Evolutionary conservation across 495 filamentous ascomycete genomes (phyloP).

Genomic region (Aeminium ludgeri): DNA sequence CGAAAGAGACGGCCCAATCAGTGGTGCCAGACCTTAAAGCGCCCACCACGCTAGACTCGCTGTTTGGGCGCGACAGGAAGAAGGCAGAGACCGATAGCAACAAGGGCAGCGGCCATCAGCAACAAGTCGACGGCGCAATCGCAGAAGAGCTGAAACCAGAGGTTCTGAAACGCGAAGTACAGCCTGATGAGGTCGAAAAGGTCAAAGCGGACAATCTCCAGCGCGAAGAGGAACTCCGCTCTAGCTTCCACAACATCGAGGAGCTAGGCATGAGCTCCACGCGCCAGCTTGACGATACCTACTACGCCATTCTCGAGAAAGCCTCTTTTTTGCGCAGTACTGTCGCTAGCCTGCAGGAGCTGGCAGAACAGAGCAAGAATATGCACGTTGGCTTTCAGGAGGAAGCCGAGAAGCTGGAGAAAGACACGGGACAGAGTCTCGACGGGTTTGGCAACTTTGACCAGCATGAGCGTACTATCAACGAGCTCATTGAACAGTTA

Average conservation of each 20-base stretch:
- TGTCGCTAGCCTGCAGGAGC: constrained; percentile 49
- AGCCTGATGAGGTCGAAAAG: constrained; percentile 6
- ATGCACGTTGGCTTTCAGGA: constrained; percentile 45
- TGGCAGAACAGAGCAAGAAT: constrained; percentile 43
- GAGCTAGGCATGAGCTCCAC: constrained; percentile 26
- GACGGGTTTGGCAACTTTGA: constrained; percentile 49
- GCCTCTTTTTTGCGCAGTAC: constrained; percentile 50
- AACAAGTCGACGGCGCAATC: background rate
- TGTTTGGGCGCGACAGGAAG: constrained; percentile 9
- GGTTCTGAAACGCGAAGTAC: background rate
- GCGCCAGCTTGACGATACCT: constrained; percentile 65
- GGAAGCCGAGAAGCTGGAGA: constrained; percentile 42
- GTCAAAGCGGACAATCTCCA: constrained; percentile 8
- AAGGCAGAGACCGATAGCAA: constrained; percentile 1
- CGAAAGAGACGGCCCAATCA: constrained; percentile 11
- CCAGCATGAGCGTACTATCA: constrained; percentile 50
- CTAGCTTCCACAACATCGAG: constrained; percentile 10
- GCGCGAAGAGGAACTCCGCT: constrained; percentile 11
- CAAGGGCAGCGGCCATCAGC: background rate
- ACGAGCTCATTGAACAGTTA: constrained; percentile 48
- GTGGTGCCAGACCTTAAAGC: constrained; percentile 11
- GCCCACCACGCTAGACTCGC: constrained; percentile 12
- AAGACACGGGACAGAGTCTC: constrained; percentile 49
- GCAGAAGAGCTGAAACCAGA: background rate
- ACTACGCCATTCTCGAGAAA: constrained; percentile 70